Conservation (phyloP, 768 basidiomycete genomes). For the Mycena indigotica region DNA sequence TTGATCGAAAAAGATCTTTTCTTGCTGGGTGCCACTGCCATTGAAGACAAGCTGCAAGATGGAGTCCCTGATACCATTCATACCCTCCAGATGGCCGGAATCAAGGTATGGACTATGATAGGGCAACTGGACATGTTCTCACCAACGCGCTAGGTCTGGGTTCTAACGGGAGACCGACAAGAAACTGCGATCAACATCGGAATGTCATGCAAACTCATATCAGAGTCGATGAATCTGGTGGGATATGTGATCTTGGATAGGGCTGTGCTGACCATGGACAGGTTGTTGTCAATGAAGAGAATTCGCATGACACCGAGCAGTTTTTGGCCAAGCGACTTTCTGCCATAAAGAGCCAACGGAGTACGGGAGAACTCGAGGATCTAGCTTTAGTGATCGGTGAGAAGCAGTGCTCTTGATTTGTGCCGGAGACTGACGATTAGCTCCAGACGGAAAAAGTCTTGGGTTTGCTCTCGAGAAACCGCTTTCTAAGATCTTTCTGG, state of each 20-base stretch:
- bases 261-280: slow-evolving; percentile 31
- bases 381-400: slow-evolving; percentile 91
- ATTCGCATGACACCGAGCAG: slow-evolving; percentile 75
- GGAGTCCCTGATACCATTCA: slow-evolving; percentile 98
- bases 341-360: slow-evolving; percentile 92
- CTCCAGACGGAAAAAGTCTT: slow-evolving; percentile 90
- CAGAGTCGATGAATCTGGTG: slow-evolving; percentile 98
- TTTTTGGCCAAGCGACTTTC: slow-evolving; percentile 86
- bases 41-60: slow-evolving; percentile 98
- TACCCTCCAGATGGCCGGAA: slow-evolving; percentile 95
- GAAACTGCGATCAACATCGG: slow-evolving; percentile 99
- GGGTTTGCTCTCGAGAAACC: slow-evolving; percentile 93
- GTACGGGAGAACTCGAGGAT: slow-evolving; percentile 90
- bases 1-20: slow-evolving; percentile 94
- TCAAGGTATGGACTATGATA: slow-evolving; percentile 64
- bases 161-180: slow-evolving; percentile 95
- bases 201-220: slow-evolving; percentile 94
- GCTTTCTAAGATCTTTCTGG: slow-evolving; percentile 85
- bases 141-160: slow-evolving; percentile 96
- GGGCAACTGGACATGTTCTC: slow-evolving; percentile 5
- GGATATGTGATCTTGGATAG: slow-evolving; percentile 23
- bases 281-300: slow-evolving; percentile 95
- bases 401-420: slow-evolving; percentile 18
- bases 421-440: slow-evolving; percentile 9
- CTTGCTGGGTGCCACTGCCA: slow-evolving; percentile 93